Evolutionary conservation across 192 early-diverging fungal species (phyloP).

Genomic region (Allomyces javanicus): DNA sequence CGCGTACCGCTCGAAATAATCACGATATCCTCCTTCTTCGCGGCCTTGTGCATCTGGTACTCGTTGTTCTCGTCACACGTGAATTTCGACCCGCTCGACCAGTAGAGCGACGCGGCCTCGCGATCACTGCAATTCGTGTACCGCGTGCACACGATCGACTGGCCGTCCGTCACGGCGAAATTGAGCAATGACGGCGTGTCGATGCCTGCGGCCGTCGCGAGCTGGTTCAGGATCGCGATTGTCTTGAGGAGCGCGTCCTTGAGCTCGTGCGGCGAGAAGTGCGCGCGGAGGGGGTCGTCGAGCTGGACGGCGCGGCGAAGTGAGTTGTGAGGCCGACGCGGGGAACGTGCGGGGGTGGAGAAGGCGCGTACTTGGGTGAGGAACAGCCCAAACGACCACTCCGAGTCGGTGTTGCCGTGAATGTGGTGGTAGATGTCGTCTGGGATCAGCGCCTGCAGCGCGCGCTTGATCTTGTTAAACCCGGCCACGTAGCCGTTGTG

Average conservation of each 20-base stretch:
- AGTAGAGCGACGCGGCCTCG: constrained; percentile 57
- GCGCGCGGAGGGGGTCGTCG: constrained; percentile 14
- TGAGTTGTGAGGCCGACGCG: not conserved
- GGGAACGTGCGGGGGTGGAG: not conserved
- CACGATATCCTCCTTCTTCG: constrained; percentile 59
- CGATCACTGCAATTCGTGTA: constrained; percentile 46
- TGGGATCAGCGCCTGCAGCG: constrained; percentile 32
- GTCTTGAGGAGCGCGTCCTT: constrained; percentile 54
- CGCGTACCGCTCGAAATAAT: constrained; percentile 36
- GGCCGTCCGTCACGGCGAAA: constrained; percentile 66
- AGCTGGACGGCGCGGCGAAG: constrained; percentile 5
- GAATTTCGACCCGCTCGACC: constrained; percentile 58
- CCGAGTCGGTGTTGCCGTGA: constrained; percentile 62
- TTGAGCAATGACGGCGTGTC: constrained; percentile 50
- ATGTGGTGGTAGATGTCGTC: constrained; percentile 50
- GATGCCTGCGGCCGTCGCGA: constrained; percentile 43
- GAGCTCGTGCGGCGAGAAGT: constrained; percentile 38
- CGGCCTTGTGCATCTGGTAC: constrained; percentile 50
- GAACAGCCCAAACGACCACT: constrained; percentile 63
- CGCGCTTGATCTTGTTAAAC: constrained; percentile 50
- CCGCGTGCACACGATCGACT: constrained; percentile 49
- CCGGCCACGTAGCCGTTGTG: constrained; percentile 53
- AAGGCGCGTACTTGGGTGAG: constrained; percentile 34
- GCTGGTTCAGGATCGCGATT: constrained; percentile 48
- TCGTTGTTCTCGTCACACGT: constrained; percentile 38